Base-by-base conservation (phyloP, 2,329 filamentous ascomycete genomes). In the Sarocladium kiliense region DNA sequence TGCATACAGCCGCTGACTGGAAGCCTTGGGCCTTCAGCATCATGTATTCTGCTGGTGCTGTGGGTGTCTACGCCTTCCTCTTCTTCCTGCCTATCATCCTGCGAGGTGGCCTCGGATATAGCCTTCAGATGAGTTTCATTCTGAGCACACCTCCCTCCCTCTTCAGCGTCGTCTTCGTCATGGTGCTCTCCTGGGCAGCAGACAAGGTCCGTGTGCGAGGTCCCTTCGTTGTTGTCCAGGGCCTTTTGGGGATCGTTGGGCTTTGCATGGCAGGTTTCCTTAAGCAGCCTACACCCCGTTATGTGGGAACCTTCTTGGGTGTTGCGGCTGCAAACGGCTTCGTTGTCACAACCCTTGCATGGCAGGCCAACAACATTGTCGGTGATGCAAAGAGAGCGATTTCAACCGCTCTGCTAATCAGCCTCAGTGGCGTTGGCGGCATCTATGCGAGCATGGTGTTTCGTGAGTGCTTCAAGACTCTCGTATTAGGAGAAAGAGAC, bases 141-240 rank as follows among this genome's bases (percentile, higher is more conserved):
- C 59, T 67, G 6, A 58, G 55, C 10, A 61, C 63, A 1, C 65
- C 65, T 5, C 64, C 63, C 2, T 64, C 62, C n/a, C 50, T 65
- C 5, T 54, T 63, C 1, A 59, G 62, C 1, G 62, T 54, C 2
- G 26, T 64, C n/a, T 44, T 60, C 32, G 61, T 60, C 21, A 63
- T 54, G 18, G 21, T 55, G 1, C 49, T 54, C 3, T 60, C 58
- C 21, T 64, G 60, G 59, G 19, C 61, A 0, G 58, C 60, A 12
- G 64, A 65, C 44, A 57, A 56, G 23, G 62, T 61, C 25, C 56
- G 56, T 16, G 55, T 61, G 5, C 60, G 63, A 1, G 61, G 58
- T 0, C 62, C 62, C 0, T 54, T 65, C 1, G 58, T 65, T 18
- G 34, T 59, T 10, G 34, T 60, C 27, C 61, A 62, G 32, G 32